Conservation (phyloP, 768 basidiomycete genomes). For the Lyophyllum shimeji region DNA sequence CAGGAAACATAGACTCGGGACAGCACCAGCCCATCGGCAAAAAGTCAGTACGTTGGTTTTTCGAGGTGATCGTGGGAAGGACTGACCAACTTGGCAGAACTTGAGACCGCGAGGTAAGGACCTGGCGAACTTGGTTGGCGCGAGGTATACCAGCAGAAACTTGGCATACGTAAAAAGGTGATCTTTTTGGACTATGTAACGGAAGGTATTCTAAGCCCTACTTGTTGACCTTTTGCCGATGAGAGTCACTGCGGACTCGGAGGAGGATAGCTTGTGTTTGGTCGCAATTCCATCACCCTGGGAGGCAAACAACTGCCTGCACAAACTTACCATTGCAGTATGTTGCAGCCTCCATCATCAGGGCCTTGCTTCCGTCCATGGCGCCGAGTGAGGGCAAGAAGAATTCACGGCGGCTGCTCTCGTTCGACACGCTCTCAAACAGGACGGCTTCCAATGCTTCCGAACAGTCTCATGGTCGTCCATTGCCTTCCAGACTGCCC, state of each 20-base stretch:
- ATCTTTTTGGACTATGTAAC: neutral
- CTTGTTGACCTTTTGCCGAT: neutral
- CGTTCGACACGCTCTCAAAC: constrained; percentile 22
- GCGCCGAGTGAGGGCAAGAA: constrained; percentile 15
- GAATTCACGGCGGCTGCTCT: constrained; percentile 23
- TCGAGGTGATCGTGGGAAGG: no score
- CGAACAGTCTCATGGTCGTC: constrained; percentile 9
- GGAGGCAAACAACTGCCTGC: neutral
- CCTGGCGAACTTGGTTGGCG: no score
- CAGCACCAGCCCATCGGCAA: no score
- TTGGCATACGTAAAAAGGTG: neutral
- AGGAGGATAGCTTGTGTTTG: neutral
- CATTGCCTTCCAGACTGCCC: constrained; percentile 2
- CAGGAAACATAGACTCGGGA: no score
- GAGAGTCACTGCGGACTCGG: no score
- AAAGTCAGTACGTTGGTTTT: no score
- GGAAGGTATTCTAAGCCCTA: neutral
- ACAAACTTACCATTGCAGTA: no score
- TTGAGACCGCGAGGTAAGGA: no score
- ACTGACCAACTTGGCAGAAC: no score
- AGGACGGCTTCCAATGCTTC: neutral
- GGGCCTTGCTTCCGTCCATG: constrained; percentile 4
- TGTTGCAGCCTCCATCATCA: neutral
- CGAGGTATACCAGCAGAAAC: no score
- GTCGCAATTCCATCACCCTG: neutral